Evolutionary conservation across 768 basidiomycete species (phyloP), one percentile per base, ranked within the genome.

Genomic region (Lentinula edodes): DNA sequence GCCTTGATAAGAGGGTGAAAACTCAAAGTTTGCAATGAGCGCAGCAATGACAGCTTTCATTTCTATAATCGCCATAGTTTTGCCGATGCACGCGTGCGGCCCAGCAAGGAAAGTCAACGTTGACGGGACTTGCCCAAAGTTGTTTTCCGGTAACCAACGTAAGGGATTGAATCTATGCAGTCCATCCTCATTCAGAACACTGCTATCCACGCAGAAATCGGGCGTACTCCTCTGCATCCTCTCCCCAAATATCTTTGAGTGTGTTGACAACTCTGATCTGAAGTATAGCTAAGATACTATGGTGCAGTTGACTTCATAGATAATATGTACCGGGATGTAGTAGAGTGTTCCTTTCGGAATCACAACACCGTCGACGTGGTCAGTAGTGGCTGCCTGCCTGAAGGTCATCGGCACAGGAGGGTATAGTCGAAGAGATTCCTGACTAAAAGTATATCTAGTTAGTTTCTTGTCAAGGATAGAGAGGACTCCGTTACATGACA

Each of bases 231-330:
- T 80, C 79, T 2, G 81, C 81, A 61, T 84, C 79, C 52, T 75
- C 74, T 13, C 82, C 82, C 82, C 81, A 84, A 10, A 80, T 63
- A 12, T 71, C 74, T 57, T 77, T 78, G 74, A 77, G 80, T 0
- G 80, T 81, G 63, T 84, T 84, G 48, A 82, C 70, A 5, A 76
- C 78, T 39, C 79, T 76, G 56, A 83, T 81, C 80, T 83, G 16
- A 32, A 16, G 20, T 46, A 52, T 15, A 50, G 6, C 8, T 50
- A 3, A 23, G 38, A 41, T 7, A 10, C 38, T 34, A 3, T 42
- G 0, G 41, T 20, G 34, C n/a, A 18, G 3, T 4, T 8, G 13
- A 46, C 32, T 36, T 12, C 7, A 8, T 3, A 23, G 20, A 41
- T 43, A 28, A 39, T 10, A 28, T 66, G 8, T 52, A 70, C 69